These are phyloP conservation scores for Blastobotrys apis DNA, from an alignment of 1,139 yeast genomes.

Conservation along the genomic window DNA sequence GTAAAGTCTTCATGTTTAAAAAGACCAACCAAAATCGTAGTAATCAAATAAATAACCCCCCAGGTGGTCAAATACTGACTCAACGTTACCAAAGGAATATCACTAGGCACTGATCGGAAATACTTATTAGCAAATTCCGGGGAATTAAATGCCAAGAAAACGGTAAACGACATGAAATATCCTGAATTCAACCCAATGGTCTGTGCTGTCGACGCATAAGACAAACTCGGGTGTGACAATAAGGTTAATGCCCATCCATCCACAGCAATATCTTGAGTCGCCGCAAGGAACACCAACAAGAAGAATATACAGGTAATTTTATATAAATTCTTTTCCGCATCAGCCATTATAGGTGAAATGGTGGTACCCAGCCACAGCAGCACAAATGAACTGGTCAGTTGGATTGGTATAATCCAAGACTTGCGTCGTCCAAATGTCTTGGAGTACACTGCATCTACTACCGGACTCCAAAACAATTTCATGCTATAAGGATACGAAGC, in stretches of 20 bases:
- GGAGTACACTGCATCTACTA: constrained; percentile 81
- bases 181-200: constrained; percentile 94
- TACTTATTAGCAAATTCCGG: constrained; percentile 90
- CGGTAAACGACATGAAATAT: constrained; percentile 85
- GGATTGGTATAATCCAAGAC: constrained; percentile 94
- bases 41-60: constrained; percentile 66
- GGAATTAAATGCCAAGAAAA: constrained; percentile 84
- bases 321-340: constrained; percentile 53
- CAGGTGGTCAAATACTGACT: constrained; percentile 73
- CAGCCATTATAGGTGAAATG: constrained; percentile 49
- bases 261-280: constrained; percentile 97
- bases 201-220: constrained; percentile 97
- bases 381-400: constrained; percentile 65
- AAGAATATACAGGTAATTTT: constrained; percentile 64
- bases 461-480: constrained; percentile 91
- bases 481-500: constrained; percentile 94
- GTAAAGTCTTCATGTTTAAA: constrained; percentile 43
- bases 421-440: constrained; percentile 72
- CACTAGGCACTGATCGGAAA: constrained; percentile 55
- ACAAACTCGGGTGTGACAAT: constrained; percentile 67
- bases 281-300: constrained; percentile 76
- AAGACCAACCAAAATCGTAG: constrained; percentile 56
- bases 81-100: constrained; percentile 64
- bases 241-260: constrained; percentile 98
- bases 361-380: constrained; percentile 58